Conservation (phyloP, 106 monocot species). For the Chionographis japonica region DNA sequence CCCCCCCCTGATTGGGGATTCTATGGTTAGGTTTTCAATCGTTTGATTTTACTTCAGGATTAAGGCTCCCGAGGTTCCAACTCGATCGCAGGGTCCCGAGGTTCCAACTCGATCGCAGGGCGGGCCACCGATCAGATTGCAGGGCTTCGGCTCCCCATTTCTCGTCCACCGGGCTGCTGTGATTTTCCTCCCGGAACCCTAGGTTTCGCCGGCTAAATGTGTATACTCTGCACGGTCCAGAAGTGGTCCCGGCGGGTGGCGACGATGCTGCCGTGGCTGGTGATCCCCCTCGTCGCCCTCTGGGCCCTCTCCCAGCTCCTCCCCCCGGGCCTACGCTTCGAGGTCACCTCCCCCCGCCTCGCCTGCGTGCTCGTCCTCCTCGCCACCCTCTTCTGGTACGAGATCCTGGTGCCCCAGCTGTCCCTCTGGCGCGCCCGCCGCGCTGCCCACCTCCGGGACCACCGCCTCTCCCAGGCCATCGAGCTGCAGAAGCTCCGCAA, state of each 20-base stretch:
- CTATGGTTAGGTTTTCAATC: too few species aligned
- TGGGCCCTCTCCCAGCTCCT: conserved; percentile 68
- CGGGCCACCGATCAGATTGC: too few species aligned
- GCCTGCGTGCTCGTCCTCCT: conserved; percentile 60
- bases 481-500: conserved; percentile 67
- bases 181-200: too few species aligned
- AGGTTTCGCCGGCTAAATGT: conserved; percentile 35
- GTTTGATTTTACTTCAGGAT: too few species aligned
- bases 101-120: too few species aligned
- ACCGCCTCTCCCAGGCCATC: conserved; percentile 33
- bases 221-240: conserved; percentile 72
- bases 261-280: conserved; percentile 74
- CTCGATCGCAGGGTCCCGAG: too few species aligned
- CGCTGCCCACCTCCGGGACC: conserved; percentile 49
- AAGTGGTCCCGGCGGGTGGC: conserved; percentile 51
- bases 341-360: conserved; percentile 66
- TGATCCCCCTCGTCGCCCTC: conserved; percentile 44
- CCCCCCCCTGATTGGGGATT: too few species aligned
- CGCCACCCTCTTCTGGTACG: conserved; percentile 60
- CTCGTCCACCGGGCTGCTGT: too few species aligned
- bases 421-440: conserved; percentile 52
- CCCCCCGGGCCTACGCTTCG: conserved; percentile 42
- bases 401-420: conserved; percentile 52
- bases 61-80: too few species aligned
- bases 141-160: too few species aligned